phyloP scores from a whole-genome alignment of 2,329 filamentous ascomycete species.

The Ciborinia camelliae region DNA sequence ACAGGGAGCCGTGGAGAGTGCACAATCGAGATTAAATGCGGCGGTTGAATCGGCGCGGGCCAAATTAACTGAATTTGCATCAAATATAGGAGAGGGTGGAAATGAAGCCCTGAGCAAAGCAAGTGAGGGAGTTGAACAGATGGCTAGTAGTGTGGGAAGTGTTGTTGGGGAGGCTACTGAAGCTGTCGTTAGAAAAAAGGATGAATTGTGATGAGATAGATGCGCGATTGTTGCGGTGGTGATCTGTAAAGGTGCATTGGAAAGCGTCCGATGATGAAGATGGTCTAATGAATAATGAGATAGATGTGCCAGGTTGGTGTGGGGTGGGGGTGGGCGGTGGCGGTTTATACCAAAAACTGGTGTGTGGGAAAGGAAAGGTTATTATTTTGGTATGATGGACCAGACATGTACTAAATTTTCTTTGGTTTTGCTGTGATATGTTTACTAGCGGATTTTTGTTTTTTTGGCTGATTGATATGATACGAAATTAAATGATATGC shows the following conservation, averaged over 20 bases:
- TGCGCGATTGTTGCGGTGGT: neutral
- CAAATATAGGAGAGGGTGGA: slow-evolving; percentile 35
- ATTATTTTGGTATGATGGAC: neutral
- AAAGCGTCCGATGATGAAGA: neutral
- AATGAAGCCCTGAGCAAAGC: slow-evolving; percentile 40
- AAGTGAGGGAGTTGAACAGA: slow-evolving; percentile 44
- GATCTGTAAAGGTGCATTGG: neutral
- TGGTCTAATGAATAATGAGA: slow-evolving; percentile 14
- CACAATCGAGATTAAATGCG: slow-evolving; percentile 31
- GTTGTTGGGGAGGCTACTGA: slow-evolving; percentile 41
- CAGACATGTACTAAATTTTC: neutral
- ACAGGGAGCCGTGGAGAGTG: slow-evolving; percentile 34
- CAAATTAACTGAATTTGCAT: slow-evolving; percentile 32
- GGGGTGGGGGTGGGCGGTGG: neutral
- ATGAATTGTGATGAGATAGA: slow-evolving; percentile 46
- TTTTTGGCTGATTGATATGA: neutral
- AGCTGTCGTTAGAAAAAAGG: slow-evolving; percentile 39
- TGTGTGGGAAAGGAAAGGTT: neutral
- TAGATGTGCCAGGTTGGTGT: neutral
- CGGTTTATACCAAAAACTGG: neutral
- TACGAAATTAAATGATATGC: slow-evolving; percentile 6
- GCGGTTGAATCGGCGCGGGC: slow-evolving; percentile 35
- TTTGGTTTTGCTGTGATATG: neutral
- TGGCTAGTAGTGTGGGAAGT: slow-evolving; percentile 46
- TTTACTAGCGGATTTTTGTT: neutral